A percentile compares a stretch with the other conserved stretches of the same genome.
phyloP scores from a whole-genome alignment of 805 yeast genomes.

The Kodamaea kaohsiungensis region DNA sequence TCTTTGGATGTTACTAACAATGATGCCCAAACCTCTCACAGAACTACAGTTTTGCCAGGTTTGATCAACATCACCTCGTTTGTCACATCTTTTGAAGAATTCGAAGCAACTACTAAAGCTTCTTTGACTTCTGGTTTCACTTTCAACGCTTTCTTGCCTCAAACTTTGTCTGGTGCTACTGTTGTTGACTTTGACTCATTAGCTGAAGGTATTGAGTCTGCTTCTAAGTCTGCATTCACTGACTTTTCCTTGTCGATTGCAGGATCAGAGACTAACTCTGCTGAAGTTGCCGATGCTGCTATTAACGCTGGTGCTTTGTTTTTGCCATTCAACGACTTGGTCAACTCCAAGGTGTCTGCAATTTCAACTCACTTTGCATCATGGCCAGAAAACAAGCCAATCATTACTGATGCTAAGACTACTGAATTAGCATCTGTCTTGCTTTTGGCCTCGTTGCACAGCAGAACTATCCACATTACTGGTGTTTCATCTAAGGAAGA shows the following conservation, averaged over 20 bases:
- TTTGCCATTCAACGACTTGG: constrained; percentile 76
- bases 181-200: constrained; percentile 67
- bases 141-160: constrained; percentile 77
- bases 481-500: constrained; percentile 82
- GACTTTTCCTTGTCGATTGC: constrained; percentile 84
- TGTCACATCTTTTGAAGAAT: constrained; percentile 69
- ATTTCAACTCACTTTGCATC: constrained; percentile 75
- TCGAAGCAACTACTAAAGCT: constrained; percentile 66
- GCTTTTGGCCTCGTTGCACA: constrained; percentile 84
- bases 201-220: constrained; percentile 59
- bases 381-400: constrained; percentile 85
- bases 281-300: constrained; percentile 61
- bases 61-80: constrained; percentile 79
- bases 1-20: constrained; percentile 67
- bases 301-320: constrained; percentile 73
- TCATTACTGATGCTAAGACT: constrained; percentile 88
- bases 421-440: constrained; percentile 92
- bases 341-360: constrained; percentile 68
- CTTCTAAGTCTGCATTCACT: constrained; percentile 64
- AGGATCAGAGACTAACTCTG: constrained; percentile 71
- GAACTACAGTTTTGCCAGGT: constrained; percentile 82
- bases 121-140: constrained; percentile 88
- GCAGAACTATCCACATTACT: constrained; percentile 83
- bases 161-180: constrained; percentile 59
- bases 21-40: constrained; percentile 91